A percentile compares a stretch with the other conserved stretches of the same genome.
These are phyloP conservation scores for Aspergillus sp. DNA, from an alignment of 2,329 filamentous ascomycete species.

Conservation along the genomic window DNA sequence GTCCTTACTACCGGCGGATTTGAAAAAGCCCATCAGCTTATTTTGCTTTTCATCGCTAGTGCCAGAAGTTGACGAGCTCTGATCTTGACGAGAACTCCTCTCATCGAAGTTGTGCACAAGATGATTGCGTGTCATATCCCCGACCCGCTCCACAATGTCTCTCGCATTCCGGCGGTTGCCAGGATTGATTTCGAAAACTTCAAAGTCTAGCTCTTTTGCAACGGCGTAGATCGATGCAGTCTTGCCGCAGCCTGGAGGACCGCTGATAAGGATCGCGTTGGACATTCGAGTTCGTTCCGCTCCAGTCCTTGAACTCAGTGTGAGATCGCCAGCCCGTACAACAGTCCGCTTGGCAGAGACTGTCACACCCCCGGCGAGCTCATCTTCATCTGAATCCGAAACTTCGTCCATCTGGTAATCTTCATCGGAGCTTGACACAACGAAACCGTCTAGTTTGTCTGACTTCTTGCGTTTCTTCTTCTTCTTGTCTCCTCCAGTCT, in stretches of 20 bases:
- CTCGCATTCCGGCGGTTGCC: constrained; percentile 79
- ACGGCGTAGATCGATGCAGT: constrained; percentile 89
- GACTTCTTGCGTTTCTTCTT: constrained; percentile 64
- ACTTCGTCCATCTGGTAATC: constrained; percentile 66
- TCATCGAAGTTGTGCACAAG: constrained; percentile 61
- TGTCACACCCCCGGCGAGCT: constrained; percentile 40
- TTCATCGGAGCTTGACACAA: constrained; percentile 77
- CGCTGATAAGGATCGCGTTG: constrained; percentile 85
- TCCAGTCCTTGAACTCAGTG: constrained; percentile 30
- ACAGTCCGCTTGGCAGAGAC: constrained; percentile 37
- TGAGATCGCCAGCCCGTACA: constrained; percentile 39
- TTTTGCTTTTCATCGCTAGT: constrained; percentile 69
- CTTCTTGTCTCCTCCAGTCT: constrained; percentile 27
- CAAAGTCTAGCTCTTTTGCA: constrained; percentile 86
- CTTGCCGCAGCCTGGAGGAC: constrained; percentile 87
- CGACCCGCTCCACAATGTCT: constrained; percentile 86
- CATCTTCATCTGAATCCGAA: constrained; percentile 56
- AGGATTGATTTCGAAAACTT: constrained; percentile 92
- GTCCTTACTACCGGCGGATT: constrained; percentile 44
- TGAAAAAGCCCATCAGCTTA: constrained; percentile 80
- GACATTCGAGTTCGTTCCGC: constrained; percentile 51
- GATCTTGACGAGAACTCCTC: constrained; percentile 18
- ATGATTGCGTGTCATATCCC: constrained; percentile 96
- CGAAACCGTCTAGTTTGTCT: constrained; percentile 74
- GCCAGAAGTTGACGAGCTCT: constrained; percentile 53